Evolutionary conservation across 2,329 filamentous ascomycete species (phyloP).

Genomic region (Coniochaeta sp.): DNA sequence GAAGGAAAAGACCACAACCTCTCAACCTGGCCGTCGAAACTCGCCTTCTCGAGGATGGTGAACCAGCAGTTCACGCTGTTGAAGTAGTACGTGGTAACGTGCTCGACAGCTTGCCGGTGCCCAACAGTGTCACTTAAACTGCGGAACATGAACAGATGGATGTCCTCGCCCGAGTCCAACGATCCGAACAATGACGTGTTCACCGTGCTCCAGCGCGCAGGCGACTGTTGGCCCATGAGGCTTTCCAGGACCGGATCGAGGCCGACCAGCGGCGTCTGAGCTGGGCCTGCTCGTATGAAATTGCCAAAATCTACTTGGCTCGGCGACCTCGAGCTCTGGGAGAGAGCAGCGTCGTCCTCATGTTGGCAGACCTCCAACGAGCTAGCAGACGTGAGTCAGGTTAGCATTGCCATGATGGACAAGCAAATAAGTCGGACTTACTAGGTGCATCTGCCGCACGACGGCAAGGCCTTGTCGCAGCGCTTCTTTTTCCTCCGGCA

Average conservation of each 20-base stretch:
- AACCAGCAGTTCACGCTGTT: constrained; percentile 20
- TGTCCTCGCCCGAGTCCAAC: constrained; percentile 17
- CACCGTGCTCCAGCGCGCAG: constrained; percentile 7
- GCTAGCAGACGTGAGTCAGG: constrained; percentile 6
- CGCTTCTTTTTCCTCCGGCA: constrained; percentile 20
- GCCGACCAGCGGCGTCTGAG: constrained; percentile 5
- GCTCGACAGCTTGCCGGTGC: constrained; percentile 13
- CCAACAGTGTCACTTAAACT: constrained; percentile 17
- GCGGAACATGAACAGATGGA: constrained; percentile 16
- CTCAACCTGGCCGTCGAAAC: constrained; percentile 15
- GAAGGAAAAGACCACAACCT: constrained; percentile 17
- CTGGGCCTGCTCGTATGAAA: neutral
- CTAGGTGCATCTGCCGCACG: constrained; percentile 19
- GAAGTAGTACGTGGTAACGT: constrained; percentile 17
- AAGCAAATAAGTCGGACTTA: constrained; percentile 9
- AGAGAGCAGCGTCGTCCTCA: constrained; percentile 14
- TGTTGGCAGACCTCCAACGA: constrained; percentile 17
- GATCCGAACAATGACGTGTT: constrained; percentile 15
- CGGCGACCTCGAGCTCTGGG: constrained; percentile 2
- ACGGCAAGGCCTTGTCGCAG: constrained; percentile 20
- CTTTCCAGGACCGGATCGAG: constrained; percentile 11
- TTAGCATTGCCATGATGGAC: neutral
- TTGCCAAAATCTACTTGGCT: constrained; percentile 6
- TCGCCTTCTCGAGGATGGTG: constrained; percentile 16
- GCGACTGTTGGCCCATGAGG: neutral